Evolutionary conservation across 2,329 filamentous ascomycete genomes (phyloP).

Genomic region (Cercospora citrullina): DNA sequence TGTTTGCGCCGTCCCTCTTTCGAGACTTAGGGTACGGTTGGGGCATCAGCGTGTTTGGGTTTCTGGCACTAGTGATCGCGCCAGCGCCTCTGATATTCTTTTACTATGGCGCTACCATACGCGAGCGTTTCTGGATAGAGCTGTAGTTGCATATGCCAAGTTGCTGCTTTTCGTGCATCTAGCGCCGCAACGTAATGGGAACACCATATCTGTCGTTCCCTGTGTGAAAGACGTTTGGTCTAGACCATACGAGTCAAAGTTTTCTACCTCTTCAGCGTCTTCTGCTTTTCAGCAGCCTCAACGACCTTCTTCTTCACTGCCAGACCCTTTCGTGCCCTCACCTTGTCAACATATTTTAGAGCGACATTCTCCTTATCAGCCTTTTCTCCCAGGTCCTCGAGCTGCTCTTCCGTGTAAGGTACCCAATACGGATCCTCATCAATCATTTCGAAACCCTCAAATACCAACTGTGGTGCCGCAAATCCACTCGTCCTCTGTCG

Average conservation of each 20-base stretch:
- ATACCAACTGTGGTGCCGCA: constrained; percentile 89
- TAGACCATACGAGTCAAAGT: neutral
- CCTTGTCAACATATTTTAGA: constrained; percentile 90
- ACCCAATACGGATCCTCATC: constrained; percentile 99
- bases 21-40: constrained; percentile 51
- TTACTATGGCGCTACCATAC: constrained; percentile 48
- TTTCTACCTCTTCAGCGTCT: constrained; percentile 62
- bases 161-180: neutral
- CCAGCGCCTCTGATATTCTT: constrained; percentile 54
- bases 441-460: constrained; percentile 86
- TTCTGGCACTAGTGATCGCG: constrained; percentile 48
- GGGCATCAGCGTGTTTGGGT: constrained; percentile 53
- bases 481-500: constrained; percentile 88
- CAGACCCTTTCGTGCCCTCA: constrained; percentile 83
- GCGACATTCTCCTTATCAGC: constrained; percentile 95
- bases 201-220: too few species aligned
- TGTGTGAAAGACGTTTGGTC: neutral
- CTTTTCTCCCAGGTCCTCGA: constrained; percentile 92
- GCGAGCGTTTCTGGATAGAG: constrained; percentile 49
- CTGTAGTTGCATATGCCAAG: constrained; percentile 17
- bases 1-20: constrained; percentile 48
- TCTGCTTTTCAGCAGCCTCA: constrained; percentile 90
- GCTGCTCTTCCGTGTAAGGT: constrained; percentile 90
- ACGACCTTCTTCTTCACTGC: constrained; percentile 71
- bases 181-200: neutral